Percentiles rank a stretch among this genome's conserved stretches.
These are phyloP conservation scores for Rubroboletus satanas DNA, from an alignment of 768 basidiomycete genomes.

Conservation along the genomic window DNA sequence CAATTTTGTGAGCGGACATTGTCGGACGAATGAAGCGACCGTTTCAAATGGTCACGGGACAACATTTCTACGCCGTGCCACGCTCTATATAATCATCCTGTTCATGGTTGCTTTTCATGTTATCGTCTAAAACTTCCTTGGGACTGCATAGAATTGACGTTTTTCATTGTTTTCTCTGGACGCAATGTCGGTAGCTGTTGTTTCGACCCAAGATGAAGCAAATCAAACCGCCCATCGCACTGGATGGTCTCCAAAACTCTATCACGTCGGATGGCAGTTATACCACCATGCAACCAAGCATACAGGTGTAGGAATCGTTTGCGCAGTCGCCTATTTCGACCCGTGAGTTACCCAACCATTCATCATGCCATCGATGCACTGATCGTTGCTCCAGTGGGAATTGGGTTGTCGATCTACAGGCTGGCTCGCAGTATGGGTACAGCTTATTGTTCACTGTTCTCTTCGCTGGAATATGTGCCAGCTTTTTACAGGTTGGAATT, in stretches of 20 bases:
- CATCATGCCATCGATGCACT: background rate
- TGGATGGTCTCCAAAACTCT: slow-evolving; percentile 20
- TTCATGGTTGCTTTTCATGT: slow-evolving; percentile 2
- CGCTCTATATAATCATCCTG: background rate
- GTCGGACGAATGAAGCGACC: background rate
- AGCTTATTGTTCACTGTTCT: slow-evolving; percentile 82
- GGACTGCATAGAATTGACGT: background rate
- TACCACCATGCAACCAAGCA: slow-evolving; percentile 58
- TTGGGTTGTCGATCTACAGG: slow-evolving; percentile 88
- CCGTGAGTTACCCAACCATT: slow-evolving; percentile 49
- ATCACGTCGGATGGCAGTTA: slow-evolving; percentile 28
- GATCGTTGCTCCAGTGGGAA: slow-evolving; percentile 53
- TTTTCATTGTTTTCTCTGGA: background rate
- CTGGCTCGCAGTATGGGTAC: slow-evolving; percentile 83
- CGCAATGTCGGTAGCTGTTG: slow-evolving; percentile 15
- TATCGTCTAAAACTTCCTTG: background rate
- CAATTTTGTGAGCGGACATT: background rate
- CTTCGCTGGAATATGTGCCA: slow-evolving; percentile 76
- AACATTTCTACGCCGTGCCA: background rate
- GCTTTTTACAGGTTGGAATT: slow-evolving; percentile 63
- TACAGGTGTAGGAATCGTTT: slow-evolving; percentile 81
- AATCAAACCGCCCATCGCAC: background rate
- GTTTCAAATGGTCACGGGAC: background rate
- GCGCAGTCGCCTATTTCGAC: slow-evolving; percentile 86
- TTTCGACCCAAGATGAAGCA: slow-evolving; percentile 1